These are phyloP conservation scores for Chenopodium quinoa DNA, from an alignment of 148 eudicot genomes.

Conservation along the genomic window DNA sequence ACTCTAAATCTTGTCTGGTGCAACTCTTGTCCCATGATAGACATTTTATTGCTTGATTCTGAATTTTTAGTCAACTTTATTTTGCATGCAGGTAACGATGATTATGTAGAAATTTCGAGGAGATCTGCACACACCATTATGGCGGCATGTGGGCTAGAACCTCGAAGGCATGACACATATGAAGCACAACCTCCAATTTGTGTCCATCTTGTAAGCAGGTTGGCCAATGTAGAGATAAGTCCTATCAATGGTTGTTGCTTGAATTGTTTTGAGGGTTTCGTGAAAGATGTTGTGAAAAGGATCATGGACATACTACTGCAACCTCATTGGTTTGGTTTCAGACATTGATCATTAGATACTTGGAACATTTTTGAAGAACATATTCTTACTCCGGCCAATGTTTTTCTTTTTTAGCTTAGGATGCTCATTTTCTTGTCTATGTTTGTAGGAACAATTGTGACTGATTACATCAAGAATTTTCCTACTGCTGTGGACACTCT, in stretches of 20 bases:
- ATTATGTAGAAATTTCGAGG: slow-evolving; percentile 48
- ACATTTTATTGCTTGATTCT: neutral
- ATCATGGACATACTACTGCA: slow-evolving; percentile 25
- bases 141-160: slow-evolving; percentile 54
- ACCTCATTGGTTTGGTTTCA: slow-evolving; percentile 29
- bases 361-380: neutral
- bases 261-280: slow-evolving; percentile 52
- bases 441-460: slow-evolving; percentile 21
- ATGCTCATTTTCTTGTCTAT: slow-evolving; percentile 10
- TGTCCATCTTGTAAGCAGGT: slow-evolving; percentile 25
- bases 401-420: slow-evolving; percentile 5
- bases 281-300: slow-evolving; percentile 40
- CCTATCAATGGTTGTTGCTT: slow-evolving; percentile 43
- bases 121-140: slow-evolving; percentile 47
- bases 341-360: slow-evolving; percentile 17
- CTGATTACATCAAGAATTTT: slow-evolving; percentile 11
- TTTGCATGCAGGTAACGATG: slow-evolving; percentile 45
- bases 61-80: neutral
- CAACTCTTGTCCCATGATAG: neutral
- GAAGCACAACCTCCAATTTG: slow-evolving; percentile 37
- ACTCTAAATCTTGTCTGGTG: neutral
- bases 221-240: slow-evolving; percentile 29
- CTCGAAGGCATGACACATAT: slow-evolving; percentile 27
- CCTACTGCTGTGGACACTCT: too few species aligned
- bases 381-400: neutral